Evolutionary conservation across 176 grass and related monocot genomes (phyloP).

Genomic region (Ensete ventricosum): DNA sequence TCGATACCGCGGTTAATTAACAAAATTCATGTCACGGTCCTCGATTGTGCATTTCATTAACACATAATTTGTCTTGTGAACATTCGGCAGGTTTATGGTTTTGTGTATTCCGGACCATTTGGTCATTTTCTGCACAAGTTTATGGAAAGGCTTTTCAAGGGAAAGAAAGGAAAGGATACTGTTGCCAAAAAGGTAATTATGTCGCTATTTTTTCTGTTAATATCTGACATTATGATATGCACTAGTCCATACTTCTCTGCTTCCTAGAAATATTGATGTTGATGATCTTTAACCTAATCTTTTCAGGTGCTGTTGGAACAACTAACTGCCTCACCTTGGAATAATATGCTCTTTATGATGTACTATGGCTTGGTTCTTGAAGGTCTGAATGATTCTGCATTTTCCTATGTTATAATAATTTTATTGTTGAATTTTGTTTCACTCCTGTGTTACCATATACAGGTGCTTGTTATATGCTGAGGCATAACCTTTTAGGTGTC

Average conservation of each 20-base stretch:
- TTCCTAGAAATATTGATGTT: too few relatives aligned
- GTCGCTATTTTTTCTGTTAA: background rate
- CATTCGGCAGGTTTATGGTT: slow-evolving; percentile 57
- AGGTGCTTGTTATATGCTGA: too few relatives aligned
- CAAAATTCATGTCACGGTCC: too few relatives aligned
- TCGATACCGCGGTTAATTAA: too few relatives aligned
- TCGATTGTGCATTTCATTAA: background rate
- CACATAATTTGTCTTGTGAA: background rate
- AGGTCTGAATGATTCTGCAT: slow-evolving; percentile 17
- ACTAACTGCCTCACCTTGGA: slow-evolving; percentile 31
- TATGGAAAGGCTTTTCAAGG: slow-evolving; percentile 76
- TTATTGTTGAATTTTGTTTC: background rate
- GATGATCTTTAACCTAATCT: background rate
- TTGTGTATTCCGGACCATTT: slow-evolving; percentile 70
- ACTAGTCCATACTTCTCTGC: too few relatives aligned
- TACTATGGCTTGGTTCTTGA: slow-evolving; percentile 42
- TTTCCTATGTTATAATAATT: background rate
- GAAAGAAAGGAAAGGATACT: slow-evolving; percentile 81
- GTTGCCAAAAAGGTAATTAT: slow-evolving; percentile 62
- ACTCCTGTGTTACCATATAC: background rate
- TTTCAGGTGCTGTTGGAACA: slow-evolving; percentile 41
- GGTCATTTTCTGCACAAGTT: slow-evolving; percentile 84
- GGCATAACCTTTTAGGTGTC: too few relatives aligned
- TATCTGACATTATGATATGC: background rate
- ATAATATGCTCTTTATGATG: slow-evolving; percentile 34